These are phyloP conservation scores for Dipteronia sinensis DNA, from an alignment of 345 rosid species.

Conservation along the genomic window DNA sequence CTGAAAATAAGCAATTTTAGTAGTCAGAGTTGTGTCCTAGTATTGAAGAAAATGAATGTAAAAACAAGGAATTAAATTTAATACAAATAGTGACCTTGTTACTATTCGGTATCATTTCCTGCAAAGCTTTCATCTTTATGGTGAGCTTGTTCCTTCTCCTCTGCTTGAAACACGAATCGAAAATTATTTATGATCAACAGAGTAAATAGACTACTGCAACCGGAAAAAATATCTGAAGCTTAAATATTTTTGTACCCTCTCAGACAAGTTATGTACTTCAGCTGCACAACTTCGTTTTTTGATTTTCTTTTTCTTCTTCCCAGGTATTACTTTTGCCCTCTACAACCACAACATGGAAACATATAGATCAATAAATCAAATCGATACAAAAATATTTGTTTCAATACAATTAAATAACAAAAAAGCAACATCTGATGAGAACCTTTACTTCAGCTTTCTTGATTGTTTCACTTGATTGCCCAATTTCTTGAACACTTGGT, in stretches of 20 bases:
- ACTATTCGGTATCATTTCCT: slow-evolving; percentile 28
- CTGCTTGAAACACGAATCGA: slow-evolving; percentile 10
- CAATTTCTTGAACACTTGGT: not conserved
- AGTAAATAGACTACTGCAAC: not conserved
- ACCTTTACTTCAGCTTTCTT: not conserved
- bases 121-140: slow-evolving; percentile 23
- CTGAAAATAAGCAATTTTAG: slow-evolving; percentile 11
- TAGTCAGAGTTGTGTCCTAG: not conserved
- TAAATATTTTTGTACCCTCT: slow-evolving; percentile 19
- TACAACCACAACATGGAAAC: not conserved
- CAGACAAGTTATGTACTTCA: slow-evolving; percentile 29
- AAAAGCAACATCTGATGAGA: not conserved
- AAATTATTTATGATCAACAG: not conserved
- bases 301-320: not conserved
- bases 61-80: no score
- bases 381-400: no score
- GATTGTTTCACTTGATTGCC: not conserved
- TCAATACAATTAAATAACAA: no score
- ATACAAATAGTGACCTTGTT: slow-evolving; percentile 20
- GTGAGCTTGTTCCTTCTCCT: slow-evolving; percentile 27
- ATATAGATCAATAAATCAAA: no score
- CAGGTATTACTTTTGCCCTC: not conserved
- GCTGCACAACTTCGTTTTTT: slow-evolving; percentile 27
- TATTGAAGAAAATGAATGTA: not conserved
- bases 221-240: no score